Conservation (phyloP, 192 early-diverging fungal species). For the Linnemannia elongata region DNA sequence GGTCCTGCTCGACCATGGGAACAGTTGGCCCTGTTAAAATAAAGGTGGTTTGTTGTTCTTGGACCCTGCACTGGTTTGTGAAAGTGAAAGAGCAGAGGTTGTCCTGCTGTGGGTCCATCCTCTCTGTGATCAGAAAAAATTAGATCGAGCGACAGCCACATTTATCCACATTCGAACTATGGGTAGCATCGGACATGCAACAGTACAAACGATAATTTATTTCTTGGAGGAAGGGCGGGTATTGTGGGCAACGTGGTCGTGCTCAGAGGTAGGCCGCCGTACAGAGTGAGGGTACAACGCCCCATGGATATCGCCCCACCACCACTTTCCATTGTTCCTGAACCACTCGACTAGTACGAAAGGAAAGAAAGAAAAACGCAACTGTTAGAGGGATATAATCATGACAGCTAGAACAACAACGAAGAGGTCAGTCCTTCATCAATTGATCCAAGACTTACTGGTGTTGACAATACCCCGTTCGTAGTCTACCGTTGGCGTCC, state of each 20-base stretch:
- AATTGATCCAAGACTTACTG: conserved; percentile 58
- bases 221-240: background rate
- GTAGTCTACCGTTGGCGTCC: conserved; percentile 73
- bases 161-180: too few species aligned
- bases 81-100: too few species aligned
- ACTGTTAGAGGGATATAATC: too few species aligned
- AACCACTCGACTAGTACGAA: conserved; percentile 69
- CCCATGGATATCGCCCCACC: conserved; percentile 74
- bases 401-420: background rate
- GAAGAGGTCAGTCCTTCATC: background rate
- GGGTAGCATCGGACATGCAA: too few species aligned
- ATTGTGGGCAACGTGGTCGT: background rate
- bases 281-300: conserved; percentile 69
- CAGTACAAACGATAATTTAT: background rate
- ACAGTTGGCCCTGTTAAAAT: background rate
- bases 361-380: background rate
- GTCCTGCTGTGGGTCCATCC: too few species aligned
- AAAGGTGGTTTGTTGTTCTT: background rate
- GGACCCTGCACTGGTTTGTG: too few species aligned
- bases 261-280: background rate
- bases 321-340: conserved; percentile 58
- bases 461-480: conserved; percentile 75
- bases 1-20: background rate
- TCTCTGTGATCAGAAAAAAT: too few species aligned
- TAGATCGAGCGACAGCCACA: too few species aligned